phyloP scores from a whole-genome alignment of 306 rosid genomes.

The Mucuna pruriens region DNA sequence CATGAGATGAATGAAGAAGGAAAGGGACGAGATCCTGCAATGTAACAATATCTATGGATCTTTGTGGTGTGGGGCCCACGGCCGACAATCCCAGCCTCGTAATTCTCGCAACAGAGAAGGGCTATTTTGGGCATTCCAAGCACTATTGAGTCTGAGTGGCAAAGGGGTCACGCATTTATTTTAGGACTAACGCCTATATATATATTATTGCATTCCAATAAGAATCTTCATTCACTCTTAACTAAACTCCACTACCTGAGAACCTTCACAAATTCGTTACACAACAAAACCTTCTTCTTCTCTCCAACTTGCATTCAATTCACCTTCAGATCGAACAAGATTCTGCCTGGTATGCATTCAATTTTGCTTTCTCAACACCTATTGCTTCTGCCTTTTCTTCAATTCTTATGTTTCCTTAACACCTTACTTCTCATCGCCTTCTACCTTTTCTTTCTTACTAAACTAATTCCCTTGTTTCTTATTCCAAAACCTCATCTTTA shows the following conservation, averaged over 20 bases:
- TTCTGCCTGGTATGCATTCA: constrained; percentile 35
- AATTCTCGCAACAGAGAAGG: background rate
- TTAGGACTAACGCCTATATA: background rate
- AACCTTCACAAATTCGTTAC: too few relatives aligned
- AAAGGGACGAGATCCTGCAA: too few relatives aligned
- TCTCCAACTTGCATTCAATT: background rate
- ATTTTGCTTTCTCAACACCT: background rate
- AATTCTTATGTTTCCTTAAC: background rate
- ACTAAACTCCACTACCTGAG: background rate
- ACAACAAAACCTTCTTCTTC: background rate
- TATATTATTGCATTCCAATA: background rate
- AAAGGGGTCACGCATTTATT: background rate
- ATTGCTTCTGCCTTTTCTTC: background rate
- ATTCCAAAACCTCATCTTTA: background rate
- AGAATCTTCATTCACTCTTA: background rate
- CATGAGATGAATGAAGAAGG: too few relatives aligned
- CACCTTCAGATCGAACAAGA: constrained; percentile 1
- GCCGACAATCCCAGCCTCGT: background rate
- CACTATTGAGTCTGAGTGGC: background rate
- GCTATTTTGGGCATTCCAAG: background rate
- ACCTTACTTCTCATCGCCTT: background rate
- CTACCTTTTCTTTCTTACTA: background rate
- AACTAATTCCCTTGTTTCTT: background rate
- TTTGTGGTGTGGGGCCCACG: background rate
- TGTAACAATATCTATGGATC: too few relatives aligned